These are phyloP conservation scores for Ustilago crameri DNA, from an alignment of 1,284 basidiomycete genomes.

Conservation along the genomic window DNA sequence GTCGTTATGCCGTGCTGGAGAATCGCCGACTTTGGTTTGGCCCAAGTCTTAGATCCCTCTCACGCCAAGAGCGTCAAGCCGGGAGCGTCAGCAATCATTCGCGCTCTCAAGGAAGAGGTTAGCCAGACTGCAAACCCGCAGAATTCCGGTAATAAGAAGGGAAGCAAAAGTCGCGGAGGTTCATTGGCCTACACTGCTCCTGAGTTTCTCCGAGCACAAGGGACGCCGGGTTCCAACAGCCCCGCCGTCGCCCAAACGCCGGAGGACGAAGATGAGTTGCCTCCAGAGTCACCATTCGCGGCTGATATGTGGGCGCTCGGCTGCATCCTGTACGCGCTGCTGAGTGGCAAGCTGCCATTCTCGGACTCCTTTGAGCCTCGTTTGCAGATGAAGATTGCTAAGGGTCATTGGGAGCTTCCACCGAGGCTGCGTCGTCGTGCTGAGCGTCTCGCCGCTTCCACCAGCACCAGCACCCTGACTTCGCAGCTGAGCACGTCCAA, in stretches of 20 bases:
- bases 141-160: constrained; percentile 7
- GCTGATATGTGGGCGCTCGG: constrained; percentile 63
- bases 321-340: constrained; percentile 60
- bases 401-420: constrained; percentile 59
- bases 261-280: constrained; percentile 12
- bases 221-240: constrained; percentile 20
- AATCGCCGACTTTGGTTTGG: constrained; percentile 83
- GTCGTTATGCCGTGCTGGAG: constrained; percentile 69
- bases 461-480: constrained; percentile 25
- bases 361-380: constrained; percentile 60
- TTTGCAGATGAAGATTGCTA: constrained; percentile 60
- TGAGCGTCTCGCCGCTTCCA: constrained; percentile 27
- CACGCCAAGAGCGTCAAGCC: constrained; percentile 10
- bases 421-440: constrained; percentile 46
- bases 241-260: constrained; percentile 14
- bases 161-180: constrained; percentile 34
- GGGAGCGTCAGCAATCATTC: constrained; percentile 24
- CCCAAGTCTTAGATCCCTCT: constrained; percentile 62
- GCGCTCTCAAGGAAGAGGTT: constrained; percentile 43
- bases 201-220: constrained; percentile 49
- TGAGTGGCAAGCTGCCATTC: constrained; percentile 58
- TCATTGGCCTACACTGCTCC: constrained; percentile 60
- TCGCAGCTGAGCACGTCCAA: constrained; percentile 22
- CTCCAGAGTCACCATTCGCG: constrained; percentile 50
- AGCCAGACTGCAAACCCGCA: background rate